phyloP scores from a whole-genome alignment of 139 green algal genomes.

The Chlamydomonas schloesseri region DNA sequence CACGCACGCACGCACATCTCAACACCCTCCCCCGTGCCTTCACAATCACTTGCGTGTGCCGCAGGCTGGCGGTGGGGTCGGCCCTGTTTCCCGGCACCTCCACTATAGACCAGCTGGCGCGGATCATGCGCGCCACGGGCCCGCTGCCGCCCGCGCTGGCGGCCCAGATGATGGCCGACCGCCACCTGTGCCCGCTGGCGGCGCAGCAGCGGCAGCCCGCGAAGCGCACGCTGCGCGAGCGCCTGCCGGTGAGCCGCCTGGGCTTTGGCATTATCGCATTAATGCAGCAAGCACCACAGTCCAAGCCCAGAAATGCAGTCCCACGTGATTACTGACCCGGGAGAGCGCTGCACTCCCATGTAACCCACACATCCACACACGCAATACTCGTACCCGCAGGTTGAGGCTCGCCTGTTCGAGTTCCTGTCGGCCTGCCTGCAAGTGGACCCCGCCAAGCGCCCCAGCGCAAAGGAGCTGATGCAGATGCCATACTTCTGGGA shows the following conservation, averaged over 20 bases:
- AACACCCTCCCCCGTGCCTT: too few species aligned
- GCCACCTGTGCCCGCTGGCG: neutral
- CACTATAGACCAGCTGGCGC: neutral
- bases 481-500: slow-evolving; percentile 30
- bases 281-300: too few species aligned
- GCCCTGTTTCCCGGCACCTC: neutral
- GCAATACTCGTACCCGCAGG: neutral
- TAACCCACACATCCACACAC: too few species aligned
- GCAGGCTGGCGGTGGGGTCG: neutral
- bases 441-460: neutral
- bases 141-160: neutral
- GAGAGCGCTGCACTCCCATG: too few species aligned
- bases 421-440: slow-evolving; percentile 3
- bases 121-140: neutral
- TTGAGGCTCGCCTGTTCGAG: slow-evolving; percentile 8
- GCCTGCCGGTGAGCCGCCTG: neutral
- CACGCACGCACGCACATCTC: too few species aligned
- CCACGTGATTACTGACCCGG: too few species aligned
- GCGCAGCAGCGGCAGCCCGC: neutral
- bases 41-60: too few species aligned
- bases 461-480: neutral
- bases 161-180: neutral
- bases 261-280: too few species aligned
- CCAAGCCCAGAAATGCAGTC: too few species aligned
- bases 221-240: neutral